These are phyloP conservation scores for Fragilariopsis cylindrus DNA, from an alignment of 108 stramenopile species.

Conservation along the genomic window DNA sequence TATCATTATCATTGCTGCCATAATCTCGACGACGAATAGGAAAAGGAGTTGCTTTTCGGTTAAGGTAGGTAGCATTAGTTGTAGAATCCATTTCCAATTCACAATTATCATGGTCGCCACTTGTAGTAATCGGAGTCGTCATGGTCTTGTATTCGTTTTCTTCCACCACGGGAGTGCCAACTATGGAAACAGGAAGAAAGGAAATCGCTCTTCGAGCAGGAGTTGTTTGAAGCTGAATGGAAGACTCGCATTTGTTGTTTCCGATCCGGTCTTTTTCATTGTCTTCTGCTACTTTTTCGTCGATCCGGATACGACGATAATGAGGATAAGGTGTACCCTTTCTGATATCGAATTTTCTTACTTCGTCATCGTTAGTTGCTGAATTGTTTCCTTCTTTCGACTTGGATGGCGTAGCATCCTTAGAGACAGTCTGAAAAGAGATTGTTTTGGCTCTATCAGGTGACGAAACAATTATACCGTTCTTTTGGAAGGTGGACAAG, in stretches of 20 bases:
- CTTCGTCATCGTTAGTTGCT: background rate
- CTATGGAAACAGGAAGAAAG: background rate
- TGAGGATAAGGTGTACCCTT: background rate
- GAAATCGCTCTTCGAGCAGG: background rate
- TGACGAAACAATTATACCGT: slow-evolving; percentile 8
- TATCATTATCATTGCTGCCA: background rate
- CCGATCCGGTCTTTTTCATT: background rate
- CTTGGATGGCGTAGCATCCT: slow-evolving; percentile 21
- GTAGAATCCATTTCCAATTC: slow-evolving; percentile 2
- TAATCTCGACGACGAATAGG: background rate
- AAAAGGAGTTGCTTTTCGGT: slow-evolving; percentile 7
- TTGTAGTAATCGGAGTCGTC: too few relatives aligned
- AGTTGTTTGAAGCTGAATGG: background rate
- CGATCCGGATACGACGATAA: background rate
- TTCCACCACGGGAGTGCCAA: background rate
- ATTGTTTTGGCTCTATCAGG: slow-evolving; percentile 9
- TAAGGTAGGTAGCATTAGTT: background rate
- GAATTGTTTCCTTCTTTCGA: background rate
- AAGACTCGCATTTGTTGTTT: slow-evolving; percentile 4
- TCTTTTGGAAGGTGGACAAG: slow-evolving; percentile 1
- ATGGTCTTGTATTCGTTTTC: background rate
- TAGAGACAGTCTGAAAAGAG: slow-evolving; percentile 6
- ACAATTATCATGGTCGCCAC: background rate
- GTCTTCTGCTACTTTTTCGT: too few relatives aligned
- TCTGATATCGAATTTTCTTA: background rate